These are phyloP conservation scores for Psidium guajava DNA, from an alignment of 345 rosid genomes.

Conservation along the genomic window DNA sequence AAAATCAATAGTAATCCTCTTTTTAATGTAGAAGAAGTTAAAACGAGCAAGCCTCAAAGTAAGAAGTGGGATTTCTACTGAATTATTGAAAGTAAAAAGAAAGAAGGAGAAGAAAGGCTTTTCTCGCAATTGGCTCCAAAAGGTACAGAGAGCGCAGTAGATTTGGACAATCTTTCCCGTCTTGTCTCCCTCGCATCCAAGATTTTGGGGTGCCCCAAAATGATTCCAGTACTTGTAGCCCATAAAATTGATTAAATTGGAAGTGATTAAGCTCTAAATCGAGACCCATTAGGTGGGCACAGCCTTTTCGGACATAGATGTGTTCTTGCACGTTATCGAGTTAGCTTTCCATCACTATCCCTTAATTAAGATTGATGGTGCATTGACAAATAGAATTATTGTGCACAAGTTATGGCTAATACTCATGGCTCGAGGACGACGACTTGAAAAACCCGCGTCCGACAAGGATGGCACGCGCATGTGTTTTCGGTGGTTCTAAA, in stretches of 20 bases:
- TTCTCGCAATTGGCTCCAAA: background rate
- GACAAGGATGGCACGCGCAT: accelerated
- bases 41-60: background rate
- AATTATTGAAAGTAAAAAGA: background rate
- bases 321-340: background rate
- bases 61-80: background rate
- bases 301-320: background rate
- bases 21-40: background rate
- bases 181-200: background rate
- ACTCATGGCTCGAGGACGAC: background rate
- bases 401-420: background rate
- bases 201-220: background rate
- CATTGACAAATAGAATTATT: background rate
- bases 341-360: background rate
- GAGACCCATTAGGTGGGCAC: background rate
- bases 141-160: background rate
- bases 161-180: background rate
- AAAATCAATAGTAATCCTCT: no score
- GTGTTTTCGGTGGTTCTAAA: background rate
- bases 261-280: background rate
- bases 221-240: background rate
- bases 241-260: background rate
- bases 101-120: background rate
- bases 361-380: background rate
- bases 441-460: accelerated